Evolutionary conservation across 2,329 filamentous ascomycete genomes (phyloP).

Genomic region (Exophiala xenobiotica): DNA sequence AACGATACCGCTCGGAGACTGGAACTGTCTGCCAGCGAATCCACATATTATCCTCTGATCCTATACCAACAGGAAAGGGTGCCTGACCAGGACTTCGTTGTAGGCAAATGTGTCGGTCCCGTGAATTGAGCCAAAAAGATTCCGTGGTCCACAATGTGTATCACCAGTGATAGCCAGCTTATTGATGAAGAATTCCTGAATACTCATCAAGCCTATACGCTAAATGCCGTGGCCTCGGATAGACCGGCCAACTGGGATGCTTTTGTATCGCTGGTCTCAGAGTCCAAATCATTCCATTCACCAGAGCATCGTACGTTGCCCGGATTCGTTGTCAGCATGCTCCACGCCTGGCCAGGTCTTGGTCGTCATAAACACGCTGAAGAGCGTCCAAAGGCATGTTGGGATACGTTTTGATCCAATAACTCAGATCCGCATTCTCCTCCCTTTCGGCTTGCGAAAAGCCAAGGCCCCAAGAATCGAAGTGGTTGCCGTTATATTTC

Average conservation of each 20-base stretch:
- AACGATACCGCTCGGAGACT: too few relatives aligned
- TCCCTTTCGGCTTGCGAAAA: not conserved
- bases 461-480: conserved; percentile 6
- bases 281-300: not conserved
- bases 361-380: not conserved
- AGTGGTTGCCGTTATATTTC: conserved; percentile 18
- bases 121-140: not conserved
- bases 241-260: not conserved
- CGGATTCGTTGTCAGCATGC: not conserved
- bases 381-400: not conserved
- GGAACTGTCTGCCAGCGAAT: not conserved
- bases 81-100: not conserved
- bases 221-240: not conserved
- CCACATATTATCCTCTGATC: not conserved
- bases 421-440: not conserved
- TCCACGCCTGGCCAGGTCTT: not conserved
- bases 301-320: not conserved
- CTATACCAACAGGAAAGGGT: not conserved
- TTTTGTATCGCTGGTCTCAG: not conserved
- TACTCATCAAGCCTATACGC: not conserved
- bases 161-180: not conserved
- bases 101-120: not conserved
- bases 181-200: not conserved
- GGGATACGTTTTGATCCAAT: not conserved
- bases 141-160: not conserved